Conservation (phyloP, 2,329 filamentous ascomycete species). For the Beauveria sp. region DNA sequence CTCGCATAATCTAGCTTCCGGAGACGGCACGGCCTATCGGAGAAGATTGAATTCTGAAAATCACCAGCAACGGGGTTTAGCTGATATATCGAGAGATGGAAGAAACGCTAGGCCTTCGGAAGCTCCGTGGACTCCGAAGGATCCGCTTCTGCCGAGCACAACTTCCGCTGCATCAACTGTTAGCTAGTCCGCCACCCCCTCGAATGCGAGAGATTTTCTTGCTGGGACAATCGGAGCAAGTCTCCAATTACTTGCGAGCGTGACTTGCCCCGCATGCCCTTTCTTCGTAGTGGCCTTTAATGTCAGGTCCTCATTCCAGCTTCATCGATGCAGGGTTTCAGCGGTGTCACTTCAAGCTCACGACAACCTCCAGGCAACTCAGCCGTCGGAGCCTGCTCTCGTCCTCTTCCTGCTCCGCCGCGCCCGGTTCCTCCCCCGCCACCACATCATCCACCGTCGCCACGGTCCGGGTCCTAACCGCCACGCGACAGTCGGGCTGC, state of each 20-base stretch:
- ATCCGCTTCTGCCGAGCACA: not conserved
- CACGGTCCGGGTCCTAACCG: slow-evolving; percentile 54
- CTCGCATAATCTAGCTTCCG: too few species aligned
- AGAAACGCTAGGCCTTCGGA: not conserved
- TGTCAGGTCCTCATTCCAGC: not conserved
- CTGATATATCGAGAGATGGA: not conserved
- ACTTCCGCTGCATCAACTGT: not conserved
- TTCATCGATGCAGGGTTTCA: not conserved
- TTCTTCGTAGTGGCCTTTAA: not conserved
- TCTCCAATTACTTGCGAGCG: not conserved
- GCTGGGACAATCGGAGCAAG: not conserved
- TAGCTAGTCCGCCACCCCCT: not conserved
- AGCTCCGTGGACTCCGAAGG: not conserved
- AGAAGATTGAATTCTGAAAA: not conserved
- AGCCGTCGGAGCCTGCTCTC: slow-evolving; percentile 38
- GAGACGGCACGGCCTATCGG: not conserved
- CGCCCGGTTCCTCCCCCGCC: slow-evolving; percentile 1
- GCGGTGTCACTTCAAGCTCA: slow-evolving; percentile 34
- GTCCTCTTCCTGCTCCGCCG: slow-evolving; percentile 23
- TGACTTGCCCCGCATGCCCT: not conserved
- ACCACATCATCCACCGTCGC: slow-evolving; percentile 59
- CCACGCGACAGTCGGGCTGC: slow-evolving; percentile 50
- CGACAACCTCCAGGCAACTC: slow-evolving; percentile 42
- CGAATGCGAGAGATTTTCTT: not conserved
- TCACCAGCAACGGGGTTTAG: not conserved